These are phyloP conservation scores for Exophiala dermatitidis DNA, from an alignment of 2,329 filamentous ascomycete genomes.

Conservation along the genomic window DNA sequence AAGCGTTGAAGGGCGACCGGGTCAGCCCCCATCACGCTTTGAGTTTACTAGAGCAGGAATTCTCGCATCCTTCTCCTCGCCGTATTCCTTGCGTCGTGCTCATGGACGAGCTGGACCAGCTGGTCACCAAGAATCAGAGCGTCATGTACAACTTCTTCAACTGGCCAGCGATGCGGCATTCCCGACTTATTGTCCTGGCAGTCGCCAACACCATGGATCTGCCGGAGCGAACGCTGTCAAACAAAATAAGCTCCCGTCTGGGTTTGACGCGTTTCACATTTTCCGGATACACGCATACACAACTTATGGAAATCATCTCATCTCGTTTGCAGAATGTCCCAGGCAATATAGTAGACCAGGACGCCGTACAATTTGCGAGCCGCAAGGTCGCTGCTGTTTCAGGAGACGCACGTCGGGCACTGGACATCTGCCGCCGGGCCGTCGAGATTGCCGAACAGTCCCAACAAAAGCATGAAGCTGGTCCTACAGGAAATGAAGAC, in stretches of 20 bases:
- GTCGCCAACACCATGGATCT: slow-evolving; percentile 99
- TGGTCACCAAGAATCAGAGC: slow-evolving; percentile 97
- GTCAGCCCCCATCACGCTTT: slow-evolving; percentile 88
- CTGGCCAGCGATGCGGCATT: slow-evolving; percentile 88
- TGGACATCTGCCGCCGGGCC: slow-evolving; percentile 91
- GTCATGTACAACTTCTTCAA: slow-evolving; percentile 99
- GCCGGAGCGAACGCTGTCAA: slow-evolving; percentile 89
- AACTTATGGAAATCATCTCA: slow-evolving; percentile 94
- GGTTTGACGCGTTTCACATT: slow-evolving; percentile 93
- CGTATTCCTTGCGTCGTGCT: slow-evolving; percentile 91
- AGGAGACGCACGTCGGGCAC: slow-evolving; percentile 81
- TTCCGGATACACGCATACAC: slow-evolving; percentile 91
- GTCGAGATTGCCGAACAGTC: slow-evolving; percentile 90
- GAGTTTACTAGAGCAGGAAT: slow-evolving; percentile 84
- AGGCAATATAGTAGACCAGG: slow-evolving; percentile 80
- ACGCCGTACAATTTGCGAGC: slow-evolving; percentile 92
- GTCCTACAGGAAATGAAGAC: slow-evolving; percentile 30
- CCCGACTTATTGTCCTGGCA: slow-evolving; percentile 86
- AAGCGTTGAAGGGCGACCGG: slow-evolving; percentile 85
- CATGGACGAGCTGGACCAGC: slow-evolving; percentile 97
- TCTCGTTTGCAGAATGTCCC: slow-evolving; percentile 85
- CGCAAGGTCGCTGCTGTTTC: slow-evolving; percentile 95
- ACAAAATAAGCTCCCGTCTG: slow-evolving; percentile 92
- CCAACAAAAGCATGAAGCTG: slow-evolving; percentile 37
- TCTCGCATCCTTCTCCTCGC: slow-evolving; percentile 79